Evolutionary conservation across 306 rosid genomes (phyloP).

Genomic region (Ammopiptanthus mongolicus): DNA sequence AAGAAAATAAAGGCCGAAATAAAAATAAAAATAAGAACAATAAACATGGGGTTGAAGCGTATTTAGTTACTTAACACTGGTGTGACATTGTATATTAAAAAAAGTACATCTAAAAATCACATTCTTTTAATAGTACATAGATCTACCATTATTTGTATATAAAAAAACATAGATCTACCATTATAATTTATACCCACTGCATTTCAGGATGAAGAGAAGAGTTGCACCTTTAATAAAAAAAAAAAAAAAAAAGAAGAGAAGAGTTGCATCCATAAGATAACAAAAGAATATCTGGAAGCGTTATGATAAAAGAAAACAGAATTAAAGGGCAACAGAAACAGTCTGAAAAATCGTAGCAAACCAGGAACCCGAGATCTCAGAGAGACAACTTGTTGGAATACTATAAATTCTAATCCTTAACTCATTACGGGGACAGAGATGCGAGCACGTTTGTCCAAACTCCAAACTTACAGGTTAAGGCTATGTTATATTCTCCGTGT

Average conservation of each 20-base stretch:
- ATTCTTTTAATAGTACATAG: neutral
- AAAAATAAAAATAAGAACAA: neutral
- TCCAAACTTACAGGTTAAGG: constrained; percentile 25
- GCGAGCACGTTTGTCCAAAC: constrained; percentile 21
- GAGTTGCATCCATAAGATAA: neutral
- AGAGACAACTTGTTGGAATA: neutral
- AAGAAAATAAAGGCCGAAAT: neutral
- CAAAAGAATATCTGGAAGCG: neutral
- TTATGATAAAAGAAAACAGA: neutral
- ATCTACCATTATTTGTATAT: too few relatives aligned
- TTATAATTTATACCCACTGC: neutral
- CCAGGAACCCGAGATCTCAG: neutral
- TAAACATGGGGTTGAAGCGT: neutral
- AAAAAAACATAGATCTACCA: too few relatives aligned
- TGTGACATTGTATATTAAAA: neutral
- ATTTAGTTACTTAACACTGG: neutral
- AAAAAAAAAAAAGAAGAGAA: too few relatives aligned
- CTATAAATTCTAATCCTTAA: neutral
- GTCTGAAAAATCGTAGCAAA: neutral
- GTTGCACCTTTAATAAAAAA: too few relatives aligned
- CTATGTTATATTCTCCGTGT: constrained; percentile 9
- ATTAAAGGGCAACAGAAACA: neutral
- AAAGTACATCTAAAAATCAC: neutral
- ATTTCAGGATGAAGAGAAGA: neutral
- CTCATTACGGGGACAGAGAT: neutral